Conservation (phyloP, 495 filamentous ascomycete species). For the Tuber melanosporum region DNA sequence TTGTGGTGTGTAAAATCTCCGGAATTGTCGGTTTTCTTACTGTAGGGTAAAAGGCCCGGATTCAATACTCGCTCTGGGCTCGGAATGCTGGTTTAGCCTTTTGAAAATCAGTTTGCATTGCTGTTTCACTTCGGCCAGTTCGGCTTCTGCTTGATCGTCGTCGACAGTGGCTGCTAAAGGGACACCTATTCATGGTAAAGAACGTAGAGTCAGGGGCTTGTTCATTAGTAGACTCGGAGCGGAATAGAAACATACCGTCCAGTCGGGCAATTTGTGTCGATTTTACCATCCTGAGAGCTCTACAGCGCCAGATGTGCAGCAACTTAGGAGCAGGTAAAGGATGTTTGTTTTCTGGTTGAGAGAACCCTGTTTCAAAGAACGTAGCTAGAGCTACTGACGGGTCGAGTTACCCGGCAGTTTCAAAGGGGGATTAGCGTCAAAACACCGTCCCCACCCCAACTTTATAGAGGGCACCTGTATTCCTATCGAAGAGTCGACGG, state of each 20-base stretch:
- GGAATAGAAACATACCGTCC: slow-evolving; percentile 59
- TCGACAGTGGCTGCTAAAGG: slow-evolving; percentile 94
- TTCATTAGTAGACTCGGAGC: slow-evolving; percentile 24
- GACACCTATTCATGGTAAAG: slow-evolving; percentile 57
- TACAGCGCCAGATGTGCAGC: neutral
- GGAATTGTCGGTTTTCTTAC: slow-evolving; percentile 48
- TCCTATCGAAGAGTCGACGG: neutral
- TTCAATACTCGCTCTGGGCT: slow-evolving; percentile 88
- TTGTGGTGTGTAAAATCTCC: neutral
- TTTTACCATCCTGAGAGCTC: slow-evolving; percentile 66
- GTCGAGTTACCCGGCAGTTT: neutral
- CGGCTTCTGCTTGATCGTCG: slow-evolving; percentile 71
- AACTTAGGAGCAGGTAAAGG: neutral
- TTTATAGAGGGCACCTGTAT: neutral
- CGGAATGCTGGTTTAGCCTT: slow-evolving; percentile 75
- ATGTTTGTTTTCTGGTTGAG: neutral
- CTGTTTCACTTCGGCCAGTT: slow-evolving; percentile 79
- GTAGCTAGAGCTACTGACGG: neutral
- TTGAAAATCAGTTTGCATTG: slow-evolving; percentile 87
- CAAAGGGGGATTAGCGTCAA: neutral
- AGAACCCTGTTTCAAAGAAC: neutral
- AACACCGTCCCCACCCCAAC: neutral
- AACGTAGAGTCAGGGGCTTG: neutral
- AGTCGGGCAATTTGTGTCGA: slow-evolving; percentile 91
- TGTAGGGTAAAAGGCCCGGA: slow-evolving; percentile 77